Base-by-base conservation (phyloP, 805 yeast genomes). In the Yarrowia divulgata region DNA sequence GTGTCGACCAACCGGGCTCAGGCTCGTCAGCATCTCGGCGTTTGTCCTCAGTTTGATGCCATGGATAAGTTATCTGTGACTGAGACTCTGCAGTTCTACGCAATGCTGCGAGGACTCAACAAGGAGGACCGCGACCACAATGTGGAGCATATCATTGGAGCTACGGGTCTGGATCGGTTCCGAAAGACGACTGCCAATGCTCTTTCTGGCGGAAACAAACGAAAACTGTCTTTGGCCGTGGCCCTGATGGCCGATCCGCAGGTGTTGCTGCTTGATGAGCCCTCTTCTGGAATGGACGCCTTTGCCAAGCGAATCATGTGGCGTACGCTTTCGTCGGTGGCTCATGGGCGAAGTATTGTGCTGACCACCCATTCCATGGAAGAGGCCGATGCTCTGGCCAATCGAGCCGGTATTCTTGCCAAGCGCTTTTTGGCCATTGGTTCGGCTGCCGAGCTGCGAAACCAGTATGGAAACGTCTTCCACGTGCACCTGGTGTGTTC, bases 1-100 rank as follows among this genome's bases (percentile, higher is more conserved):
- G 76, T 77, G 12, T 48, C 70, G 18, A 49, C 70, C 32, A 72
- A 78, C 67, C 72, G 75, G 40, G 72, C 78, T 3, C 70, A 54
- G 8, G 80, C 80, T 13, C 73, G 80, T 16, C 66, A 77, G 10
- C 72, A 72, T 50, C 75, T 78, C n/a, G 81, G 81, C 1, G 80
- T 78, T 10, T 78, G 80, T 66, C 80, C 80, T 4, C 80, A 78
- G 70, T 78, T 78, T 70, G 80, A 78, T 69, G 80, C 80, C n/a
- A 77, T 78, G 73, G 80, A 78, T 55, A 74, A 73, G 64, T 71
- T 78, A 75, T 77, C 75, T 3, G 80, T 78, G 9, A 70, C 70
- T 0, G 78, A 78, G 68, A 76, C 74, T 32, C 71, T 78, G 42
- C 69, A 72, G 42, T 77, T 77, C 70, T 78, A 78, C 69, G 79